Evolutionary conservation across 768 basidiomycete species (phyloP).

Genomic region (Rubroboletus pulcherrimus): DNA sequence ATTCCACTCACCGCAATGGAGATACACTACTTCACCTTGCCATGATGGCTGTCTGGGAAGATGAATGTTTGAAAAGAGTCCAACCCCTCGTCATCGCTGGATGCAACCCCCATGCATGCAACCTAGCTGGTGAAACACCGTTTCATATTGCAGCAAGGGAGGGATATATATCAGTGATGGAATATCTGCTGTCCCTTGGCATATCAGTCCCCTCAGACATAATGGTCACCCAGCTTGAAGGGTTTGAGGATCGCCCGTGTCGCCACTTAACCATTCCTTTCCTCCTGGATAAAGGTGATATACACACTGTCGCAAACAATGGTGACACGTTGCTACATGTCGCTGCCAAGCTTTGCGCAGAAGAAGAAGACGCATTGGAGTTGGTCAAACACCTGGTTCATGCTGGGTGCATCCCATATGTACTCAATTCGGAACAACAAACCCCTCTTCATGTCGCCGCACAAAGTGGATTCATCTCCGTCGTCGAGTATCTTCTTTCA

Average conservation of each 20-base stretch:
- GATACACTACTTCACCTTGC: neutral
- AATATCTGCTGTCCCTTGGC: neutral
- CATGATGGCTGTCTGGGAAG: neutral
- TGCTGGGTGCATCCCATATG: neutral
- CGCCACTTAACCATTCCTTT: neutral
- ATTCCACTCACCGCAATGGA: neutral
- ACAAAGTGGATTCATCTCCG: neutral
- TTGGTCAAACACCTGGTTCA: neutral
- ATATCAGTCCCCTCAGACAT: neutral
- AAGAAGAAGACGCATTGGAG: neutral
- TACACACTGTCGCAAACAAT: neutral
- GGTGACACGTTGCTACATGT: neutral
- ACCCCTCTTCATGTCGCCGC: constrained; percentile 1
- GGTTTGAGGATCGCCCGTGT: too few species aligned
- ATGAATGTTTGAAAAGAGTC: neutral
- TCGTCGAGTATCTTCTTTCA: neutral
- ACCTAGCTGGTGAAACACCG: neutral
- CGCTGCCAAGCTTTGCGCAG: neutral
- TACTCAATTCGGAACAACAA: neutral
- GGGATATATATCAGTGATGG: neutral
- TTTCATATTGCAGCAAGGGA: neutral
- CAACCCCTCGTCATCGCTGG: neutral
- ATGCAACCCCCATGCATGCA: neutral
- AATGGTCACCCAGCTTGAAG: neutral
- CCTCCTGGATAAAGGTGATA: neutral